phyloP scores from a whole-genome alignment of 108 stramenopile genomes.

The Cylindrotheca fusiformis region DNA sequence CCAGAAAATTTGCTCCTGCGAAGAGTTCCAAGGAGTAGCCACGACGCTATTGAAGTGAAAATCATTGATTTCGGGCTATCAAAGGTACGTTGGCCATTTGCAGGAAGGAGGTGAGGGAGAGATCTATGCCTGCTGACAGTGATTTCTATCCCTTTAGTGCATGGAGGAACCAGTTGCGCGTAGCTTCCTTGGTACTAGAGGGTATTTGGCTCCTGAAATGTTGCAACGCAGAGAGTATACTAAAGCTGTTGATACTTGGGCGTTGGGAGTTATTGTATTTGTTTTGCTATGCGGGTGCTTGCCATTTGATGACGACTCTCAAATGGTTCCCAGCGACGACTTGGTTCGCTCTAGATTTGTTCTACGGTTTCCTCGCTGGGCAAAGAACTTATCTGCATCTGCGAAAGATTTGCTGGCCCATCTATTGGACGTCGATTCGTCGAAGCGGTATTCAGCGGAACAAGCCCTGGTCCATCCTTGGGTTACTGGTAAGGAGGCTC shows the following conservation, averaged over 20 bases:
- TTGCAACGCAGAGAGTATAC: conserved; percentile 90
- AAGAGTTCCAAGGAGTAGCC: conserved; percentile 19
- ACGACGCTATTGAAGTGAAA: conserved; percentile 82
- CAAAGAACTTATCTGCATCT: conserved; percentile 80
- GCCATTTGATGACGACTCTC: conserved; percentile 97
- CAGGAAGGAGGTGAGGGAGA: background rate
- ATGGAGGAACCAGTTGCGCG: conserved; percentile 79
- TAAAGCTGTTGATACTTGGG: conserved; percentile 90
- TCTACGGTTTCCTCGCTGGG: conserved; percentile 94
- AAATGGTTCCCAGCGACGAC: conserved; percentile 69
- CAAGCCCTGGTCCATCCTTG: conserved; percentile 95
- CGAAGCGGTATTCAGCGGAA: conserved; percentile 87
- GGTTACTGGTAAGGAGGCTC: conserved; percentile 82
- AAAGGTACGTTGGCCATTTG: conserved; percentile 51
- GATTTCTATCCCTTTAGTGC: conserved; percentile 17
- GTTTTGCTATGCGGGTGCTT: conserved; percentile 94
- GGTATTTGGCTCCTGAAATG: conserved; percentile 97
- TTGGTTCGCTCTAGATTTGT: conserved; percentile 79
- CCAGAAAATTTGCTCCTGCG: conserved; percentile 84
- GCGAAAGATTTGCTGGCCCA: conserved; percentile 92
- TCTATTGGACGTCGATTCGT: conserved; percentile 87
- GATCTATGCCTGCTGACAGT: background rate
- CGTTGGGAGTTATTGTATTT: conserved; percentile 90
- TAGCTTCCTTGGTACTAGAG: conserved; percentile 93
- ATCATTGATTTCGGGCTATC: conserved; percentile 97